Percentiles rank a stretch among this genome's conserved stretches.
Conservation (phyloP, 164 flowering plant species). For the Santalum album region DNA sequence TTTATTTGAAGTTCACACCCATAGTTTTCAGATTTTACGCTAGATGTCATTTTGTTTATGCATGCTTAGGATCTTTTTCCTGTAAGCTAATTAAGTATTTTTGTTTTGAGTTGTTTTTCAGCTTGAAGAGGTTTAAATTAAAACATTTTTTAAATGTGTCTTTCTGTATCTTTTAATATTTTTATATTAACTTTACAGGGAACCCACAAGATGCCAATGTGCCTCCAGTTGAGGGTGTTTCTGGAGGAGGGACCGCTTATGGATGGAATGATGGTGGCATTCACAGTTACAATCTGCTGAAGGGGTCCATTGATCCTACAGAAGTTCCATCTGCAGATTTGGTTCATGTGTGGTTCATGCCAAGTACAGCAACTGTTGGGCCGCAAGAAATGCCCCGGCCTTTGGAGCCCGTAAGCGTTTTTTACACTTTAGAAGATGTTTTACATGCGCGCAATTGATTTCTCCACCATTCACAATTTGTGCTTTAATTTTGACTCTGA, state of each 20-base stretch:
- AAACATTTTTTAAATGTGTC: not conserved
- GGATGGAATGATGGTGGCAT: slow-evolving; percentile 76
- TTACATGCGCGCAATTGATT: no score
- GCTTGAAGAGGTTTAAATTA: no score
- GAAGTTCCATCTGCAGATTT: slow-evolving; percentile 70
- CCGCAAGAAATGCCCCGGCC: slow-evolving; percentile 75
- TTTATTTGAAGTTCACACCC: no score
- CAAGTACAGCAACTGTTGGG: slow-evolving; percentile 84
- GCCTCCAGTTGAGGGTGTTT: slow-evolving; percentile 93
- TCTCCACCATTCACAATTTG: no score
- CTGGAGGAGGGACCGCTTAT: slow-evolving; percentile 96
- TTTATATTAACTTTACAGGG: slow-evolving; percentile 9
- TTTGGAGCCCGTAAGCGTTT: slow-evolving; percentile 60
- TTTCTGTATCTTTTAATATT: not conserved
- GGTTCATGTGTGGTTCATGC: slow-evolving; percentile 88
- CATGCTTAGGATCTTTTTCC: no score
- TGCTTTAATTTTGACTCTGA: no score
- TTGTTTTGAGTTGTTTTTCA: no score
- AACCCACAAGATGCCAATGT: slow-evolving; percentile 29
- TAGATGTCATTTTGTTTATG: no score
- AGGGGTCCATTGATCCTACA: slow-evolving; percentile 59
- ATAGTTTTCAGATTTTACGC: no score
- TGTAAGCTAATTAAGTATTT: no score
- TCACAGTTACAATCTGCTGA: slow-evolving; percentile 24
- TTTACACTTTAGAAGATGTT: no score